phyloP scores from a whole-genome alignment of 306 rosid species.

The Canavalia gladiata region DNA sequence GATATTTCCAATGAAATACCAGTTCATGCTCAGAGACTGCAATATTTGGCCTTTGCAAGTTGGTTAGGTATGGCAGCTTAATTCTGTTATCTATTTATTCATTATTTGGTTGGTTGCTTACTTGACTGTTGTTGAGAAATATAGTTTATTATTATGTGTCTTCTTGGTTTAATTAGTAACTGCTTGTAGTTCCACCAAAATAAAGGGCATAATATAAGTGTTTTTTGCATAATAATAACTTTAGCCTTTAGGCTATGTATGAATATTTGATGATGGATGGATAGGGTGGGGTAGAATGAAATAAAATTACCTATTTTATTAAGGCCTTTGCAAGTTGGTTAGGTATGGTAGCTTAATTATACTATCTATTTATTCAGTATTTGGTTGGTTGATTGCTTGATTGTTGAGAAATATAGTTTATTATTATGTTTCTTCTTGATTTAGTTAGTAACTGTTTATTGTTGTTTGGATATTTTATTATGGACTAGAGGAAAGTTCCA shows the following conservation, averaged over 20 bases:
- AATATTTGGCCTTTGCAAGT: slow-evolving; percentile 97
- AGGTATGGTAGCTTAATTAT: slow-evolving; percentile 63
- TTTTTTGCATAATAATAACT: slow-evolving; percentile 13
- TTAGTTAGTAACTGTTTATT: background rate
- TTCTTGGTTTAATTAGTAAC: slow-evolving; percentile 18
- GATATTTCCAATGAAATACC: slow-evolving; percentile 98
- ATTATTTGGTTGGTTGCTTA: slow-evolving; percentile 10
- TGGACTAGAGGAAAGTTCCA: background rate
- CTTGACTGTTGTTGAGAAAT: slow-evolving; percentile 10
- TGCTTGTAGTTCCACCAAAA: slow-evolving; percentile 13
- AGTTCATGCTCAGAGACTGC: slow-evolving; percentile 91
- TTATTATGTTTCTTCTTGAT: slow-evolving; percentile 35
- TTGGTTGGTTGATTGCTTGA: slow-evolving; percentile 1
- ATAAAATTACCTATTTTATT: background rate
- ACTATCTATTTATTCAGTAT: slow-evolving; percentile 37
- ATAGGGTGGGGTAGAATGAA: background rate
- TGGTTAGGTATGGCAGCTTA: slow-evolving; percentile 81
- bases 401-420: slow-evolving; percentile 7
- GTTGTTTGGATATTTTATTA: background rate
- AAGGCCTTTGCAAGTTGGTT: slow-evolving; percentile 97
- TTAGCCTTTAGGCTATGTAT: background rate
- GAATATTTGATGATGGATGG: slow-evolving; percentile 13
- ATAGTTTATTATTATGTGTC: slow-evolving; percentile 23
- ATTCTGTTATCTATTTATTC: slow-evolving; percentile 37
- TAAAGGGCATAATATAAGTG: background rate